Conservation (phyloP, 257 asterid genomes). For the Craterostigma plantagineum region DNA sequence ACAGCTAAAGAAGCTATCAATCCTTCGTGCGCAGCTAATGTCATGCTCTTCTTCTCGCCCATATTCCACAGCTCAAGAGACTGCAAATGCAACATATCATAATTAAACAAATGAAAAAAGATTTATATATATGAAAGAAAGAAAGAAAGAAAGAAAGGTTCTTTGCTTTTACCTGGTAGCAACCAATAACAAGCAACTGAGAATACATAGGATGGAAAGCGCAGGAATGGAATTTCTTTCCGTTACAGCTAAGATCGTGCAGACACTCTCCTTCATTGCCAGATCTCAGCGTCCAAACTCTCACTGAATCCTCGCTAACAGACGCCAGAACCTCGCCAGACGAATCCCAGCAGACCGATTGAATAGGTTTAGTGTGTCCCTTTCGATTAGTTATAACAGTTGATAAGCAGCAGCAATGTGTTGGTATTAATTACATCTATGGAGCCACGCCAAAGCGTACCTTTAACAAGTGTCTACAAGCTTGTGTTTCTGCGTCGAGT, state of each 20-base stretch:
- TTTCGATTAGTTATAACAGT: constrained; percentile 11
- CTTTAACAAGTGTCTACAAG: too few species aligned
- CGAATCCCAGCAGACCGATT: constrained; percentile 81
- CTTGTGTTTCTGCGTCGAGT: constrained; percentile 2
- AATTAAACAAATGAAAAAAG: not conserved
- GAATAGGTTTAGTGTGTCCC: constrained; percentile 78
- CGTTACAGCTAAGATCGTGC: constrained; percentile 77
- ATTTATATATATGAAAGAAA: not conserved
- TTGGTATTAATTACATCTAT: too few species aligned
- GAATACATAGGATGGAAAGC: constrained; percentile 82
- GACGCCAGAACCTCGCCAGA: constrained; percentile 88
- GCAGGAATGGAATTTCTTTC: constrained; percentile 75
- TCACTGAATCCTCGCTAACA: constrained; percentile 80
- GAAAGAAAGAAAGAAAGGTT: not conserved
- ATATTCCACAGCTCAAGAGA: constrained; percentile 6
- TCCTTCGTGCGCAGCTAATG: constrained; percentile 1
- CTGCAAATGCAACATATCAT: not conserved
- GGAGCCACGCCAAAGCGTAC: too few species aligned
- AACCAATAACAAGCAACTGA: constrained; percentile 73
- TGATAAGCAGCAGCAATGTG: too few species aligned
- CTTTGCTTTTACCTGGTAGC: constrained; percentile 97
- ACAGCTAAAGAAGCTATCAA: constrained; percentile 68
- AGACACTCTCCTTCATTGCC: constrained; percentile 81
- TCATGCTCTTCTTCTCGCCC: not conserved
- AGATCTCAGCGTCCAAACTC: constrained; percentile 70